Evolutionary conservation across 306 rosid genomes (phyloP).

Genomic region (Ormosia emarginata): DNA sequence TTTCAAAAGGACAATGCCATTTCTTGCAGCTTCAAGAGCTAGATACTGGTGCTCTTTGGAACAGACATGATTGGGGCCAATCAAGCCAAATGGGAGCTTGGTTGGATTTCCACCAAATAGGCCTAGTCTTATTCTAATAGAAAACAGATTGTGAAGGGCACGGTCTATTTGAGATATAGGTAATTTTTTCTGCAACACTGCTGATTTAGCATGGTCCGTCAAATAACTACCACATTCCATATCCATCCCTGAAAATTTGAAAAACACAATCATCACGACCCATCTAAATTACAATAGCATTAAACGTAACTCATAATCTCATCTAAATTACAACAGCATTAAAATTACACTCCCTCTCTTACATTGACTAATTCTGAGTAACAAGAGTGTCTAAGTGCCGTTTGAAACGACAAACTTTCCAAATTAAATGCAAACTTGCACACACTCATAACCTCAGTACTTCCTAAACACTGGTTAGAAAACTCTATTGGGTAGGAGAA

Average conservation of each 20-base stretch:
- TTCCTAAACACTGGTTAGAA: no score
- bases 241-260: slow-evolving; percentile 70
- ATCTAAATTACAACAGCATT: no score
- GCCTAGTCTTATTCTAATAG: slow-evolving; percentile 80
- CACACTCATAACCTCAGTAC: neutral
- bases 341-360: neutral
- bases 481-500: neutral
- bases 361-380: neutral
- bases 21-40: slow-evolving; percentile 84
- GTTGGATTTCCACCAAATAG: slow-evolving; percentile 72
- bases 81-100: slow-evolving; percentile 49
- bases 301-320: neutral
- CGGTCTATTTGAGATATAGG: slow-evolving; percentile 51
- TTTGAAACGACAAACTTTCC: neutral
- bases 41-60: slow-evolving; percentile 59
- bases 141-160: slow-evolving; percentile 75
- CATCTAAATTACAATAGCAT: neutral
- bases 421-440: neutral
- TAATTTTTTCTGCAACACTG: slow-evolving; percentile 56
- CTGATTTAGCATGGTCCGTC: slow-evolving; percentile 51
- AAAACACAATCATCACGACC: neutral
- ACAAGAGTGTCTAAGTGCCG: neutral
- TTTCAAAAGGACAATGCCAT: slow-evolving; percentile 89
- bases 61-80: slow-evolving; percentile 68
- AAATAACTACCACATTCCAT: slow-evolving; percentile 73